These are phyloP conservation scores for Actinidia polygama DNA, from an alignment of 179 eudicot species.

Conservation along the genomic window DNA sequence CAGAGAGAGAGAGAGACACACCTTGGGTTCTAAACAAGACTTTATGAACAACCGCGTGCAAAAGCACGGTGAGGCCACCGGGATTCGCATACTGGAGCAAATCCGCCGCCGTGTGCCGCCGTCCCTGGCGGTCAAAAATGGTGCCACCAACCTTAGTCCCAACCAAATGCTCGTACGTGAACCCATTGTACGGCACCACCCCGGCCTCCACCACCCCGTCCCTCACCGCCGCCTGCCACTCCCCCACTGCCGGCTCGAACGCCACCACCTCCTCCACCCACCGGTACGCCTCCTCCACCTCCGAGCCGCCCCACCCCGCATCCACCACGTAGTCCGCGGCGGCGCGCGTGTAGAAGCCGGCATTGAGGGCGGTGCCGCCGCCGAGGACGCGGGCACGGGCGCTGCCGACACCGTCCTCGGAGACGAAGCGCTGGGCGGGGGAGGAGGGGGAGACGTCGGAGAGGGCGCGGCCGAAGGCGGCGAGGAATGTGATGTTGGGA, in stretches of 20 bases:
- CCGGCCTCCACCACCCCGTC: constrained; percentile 76
- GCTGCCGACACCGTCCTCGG: constrained; percentile 87
- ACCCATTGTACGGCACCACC: constrained; percentile 72
- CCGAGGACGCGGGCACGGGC: constrained; percentile 88
- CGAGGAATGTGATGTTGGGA: constrained; percentile 64
- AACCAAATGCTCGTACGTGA: constrained; percentile 76
- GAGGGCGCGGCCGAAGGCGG: constrained; percentile 48
- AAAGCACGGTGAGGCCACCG: constrained; percentile 50
- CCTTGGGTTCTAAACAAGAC: constrained; percentile 66
- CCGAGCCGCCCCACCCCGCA: constrained; percentile 63
- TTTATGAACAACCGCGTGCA: constrained; percentile 70
- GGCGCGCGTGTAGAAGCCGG: constrained; percentile 91
- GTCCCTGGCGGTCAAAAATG: constrained; percentile 68
- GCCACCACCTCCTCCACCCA: constrained; percentile 91
- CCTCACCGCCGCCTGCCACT: constrained; percentile 81
- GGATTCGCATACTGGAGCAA: constrained; percentile 74
- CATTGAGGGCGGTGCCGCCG: constrained; percentile 84
- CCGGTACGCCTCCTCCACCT: constrained; percentile 69
- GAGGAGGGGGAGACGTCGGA: constrained; percentile 67
- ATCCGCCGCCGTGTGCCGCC: constrained; percentile 87
- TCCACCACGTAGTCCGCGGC: constrained; percentile 41
- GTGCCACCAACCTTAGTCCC: constrained; percentile 96
- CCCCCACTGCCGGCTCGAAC: constrained; percentile 63
- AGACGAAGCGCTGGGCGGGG: constrained; percentile 82
- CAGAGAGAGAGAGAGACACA: no score